Conservation (phyloP, 441 rosid genomes). For the Cnidoscolus chayamansa region DNA sequence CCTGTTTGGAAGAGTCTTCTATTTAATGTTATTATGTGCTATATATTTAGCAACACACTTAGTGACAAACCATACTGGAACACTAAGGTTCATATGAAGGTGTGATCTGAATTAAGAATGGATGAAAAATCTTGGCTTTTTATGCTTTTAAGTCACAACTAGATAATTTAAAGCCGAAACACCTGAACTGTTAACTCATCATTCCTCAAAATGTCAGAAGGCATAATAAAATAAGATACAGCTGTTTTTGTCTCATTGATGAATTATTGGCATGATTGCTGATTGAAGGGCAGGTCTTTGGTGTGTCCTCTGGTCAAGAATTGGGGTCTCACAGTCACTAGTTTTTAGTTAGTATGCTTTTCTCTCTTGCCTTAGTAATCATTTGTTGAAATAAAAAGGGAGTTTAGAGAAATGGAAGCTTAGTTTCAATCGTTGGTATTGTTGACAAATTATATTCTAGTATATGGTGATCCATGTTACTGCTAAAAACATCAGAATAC, state of each 20-base stretch:
- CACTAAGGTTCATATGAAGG: neutral
- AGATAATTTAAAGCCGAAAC: neutral
- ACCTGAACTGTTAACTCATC: neutral
- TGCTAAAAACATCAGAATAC: neutral
- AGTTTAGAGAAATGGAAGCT: too few species aligned
- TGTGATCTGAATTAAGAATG: neutral
- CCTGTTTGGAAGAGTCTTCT: neutral
- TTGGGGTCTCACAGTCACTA: too few species aligned
- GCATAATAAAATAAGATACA: too few species aligned
- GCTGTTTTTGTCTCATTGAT: neutral
- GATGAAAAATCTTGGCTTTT: too few species aligned
- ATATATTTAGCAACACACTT: neutral
- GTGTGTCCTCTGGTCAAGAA: too few species aligned
- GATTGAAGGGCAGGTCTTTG: too few species aligned
- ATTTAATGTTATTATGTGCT: neutral
- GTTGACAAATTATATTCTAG: neutral
- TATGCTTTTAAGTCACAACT: neutral
- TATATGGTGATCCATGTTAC: neutral
- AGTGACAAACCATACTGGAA: neutral
- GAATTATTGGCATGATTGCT: neutral
- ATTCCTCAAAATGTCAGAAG: neutral
- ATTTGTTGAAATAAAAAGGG: neutral
- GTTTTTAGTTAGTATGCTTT: too few species aligned
- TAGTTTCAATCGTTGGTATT: neutral
- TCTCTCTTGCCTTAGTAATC: neutral